These are phyloP conservation scores for Jatropha podagrica DNA, from an alignment of 441 rosid genomes.

Conservation along the genomic window DNA sequence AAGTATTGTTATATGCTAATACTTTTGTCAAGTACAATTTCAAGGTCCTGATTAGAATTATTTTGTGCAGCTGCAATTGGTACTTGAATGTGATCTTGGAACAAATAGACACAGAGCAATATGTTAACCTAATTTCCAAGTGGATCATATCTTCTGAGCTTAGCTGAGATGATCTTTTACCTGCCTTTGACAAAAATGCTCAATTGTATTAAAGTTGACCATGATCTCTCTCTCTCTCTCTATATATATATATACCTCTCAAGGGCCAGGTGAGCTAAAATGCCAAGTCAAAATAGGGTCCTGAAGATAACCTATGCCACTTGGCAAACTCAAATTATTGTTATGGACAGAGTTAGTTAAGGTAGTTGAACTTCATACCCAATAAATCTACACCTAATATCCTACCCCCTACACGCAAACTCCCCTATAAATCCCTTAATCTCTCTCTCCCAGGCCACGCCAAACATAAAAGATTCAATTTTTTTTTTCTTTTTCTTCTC, in stretches of 20 bases:
- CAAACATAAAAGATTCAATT: slow-evolving; percentile 15
- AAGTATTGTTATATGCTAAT: neutral
- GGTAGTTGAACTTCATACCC: slow-evolving; percentile 67
- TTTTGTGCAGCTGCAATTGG: neutral
- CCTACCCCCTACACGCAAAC: slow-evolving; percentile 20
- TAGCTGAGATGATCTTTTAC: slow-evolving; percentile 4
- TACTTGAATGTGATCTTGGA: neutral
- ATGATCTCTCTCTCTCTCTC: neutral
- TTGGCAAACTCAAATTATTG: slow-evolving; percentile 18
- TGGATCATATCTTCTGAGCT: neutral
- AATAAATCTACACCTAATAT: slow-evolving; percentile 29
- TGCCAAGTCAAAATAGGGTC: slow-evolving; percentile 27
- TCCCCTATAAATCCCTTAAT: slow-evolving; percentile 35
- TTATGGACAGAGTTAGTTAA: slow-evolving; percentile 31
- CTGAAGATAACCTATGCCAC: neutral
- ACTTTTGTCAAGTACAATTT: neutral
- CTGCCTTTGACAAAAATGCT: neutral
- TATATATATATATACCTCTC: no score
- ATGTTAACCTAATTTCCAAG: slow-evolving; percentile 25
- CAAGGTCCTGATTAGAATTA: neutral
- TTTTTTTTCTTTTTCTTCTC: neutral
- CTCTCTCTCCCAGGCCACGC: slow-evolving; percentile 18
- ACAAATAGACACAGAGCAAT: neutral
- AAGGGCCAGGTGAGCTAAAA: neutral
- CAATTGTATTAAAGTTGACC: neutral